Percentiles rank a stretch among this genome's conserved stretches.
phyloP scores from a whole-genome alignment of 2,329 filamentous ascomycete species.

The Alternaria arborescens region DNA sequence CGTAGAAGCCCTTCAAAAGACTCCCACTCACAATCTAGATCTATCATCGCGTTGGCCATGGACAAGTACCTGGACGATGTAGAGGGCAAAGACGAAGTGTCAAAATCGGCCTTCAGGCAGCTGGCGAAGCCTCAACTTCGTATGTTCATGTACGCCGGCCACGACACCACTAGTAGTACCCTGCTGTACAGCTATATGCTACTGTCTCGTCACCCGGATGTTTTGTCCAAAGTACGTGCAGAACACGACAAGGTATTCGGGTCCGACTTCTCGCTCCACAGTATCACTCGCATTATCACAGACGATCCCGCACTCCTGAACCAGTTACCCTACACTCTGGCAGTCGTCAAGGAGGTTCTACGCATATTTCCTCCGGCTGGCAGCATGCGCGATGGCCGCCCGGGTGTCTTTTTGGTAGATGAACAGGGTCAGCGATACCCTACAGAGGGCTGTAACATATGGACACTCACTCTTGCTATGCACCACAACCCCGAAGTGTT shows the following conservation, averaged over 20 bases:
- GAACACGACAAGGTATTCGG: constrained; percentile 45
- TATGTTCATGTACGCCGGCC: constrained; percentile 44
- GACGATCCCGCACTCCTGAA: constrained; percentile 35
- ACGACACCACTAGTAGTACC: constrained; percentile 41
- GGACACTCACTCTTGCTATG: constrained; percentile 18
- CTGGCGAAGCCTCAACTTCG: constrained; percentile 30
- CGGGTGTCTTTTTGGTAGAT: constrained; percentile 11
- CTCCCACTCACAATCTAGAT: background rate
- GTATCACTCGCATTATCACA: background rate
- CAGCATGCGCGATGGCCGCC: constrained; percentile 25
- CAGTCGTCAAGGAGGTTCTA: constrained; percentile 48
- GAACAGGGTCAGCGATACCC: constrained; percentile 17
- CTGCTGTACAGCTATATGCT: constrained; percentile 35
- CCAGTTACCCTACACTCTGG: constrained; percentile 36
- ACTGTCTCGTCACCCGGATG: constrained; percentile 35
- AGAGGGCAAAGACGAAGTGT: constrained; percentile 14
- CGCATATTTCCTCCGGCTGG: constrained; percentile 45
- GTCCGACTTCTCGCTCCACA: constrained; percentile 11
- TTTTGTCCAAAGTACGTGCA: constrained; percentile 25
- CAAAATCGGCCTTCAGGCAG: constrained; percentile 20
- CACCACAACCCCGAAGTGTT: constrained; percentile 30
- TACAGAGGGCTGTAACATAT: constrained; percentile 13
- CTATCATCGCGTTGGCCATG: constrained; percentile 10
- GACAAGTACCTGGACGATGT: constrained; percentile 12
- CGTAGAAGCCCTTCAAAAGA: background rate